Percentiles rank a stretch among this genome's conserved stretches.
These are phyloP conservation scores for Neonothopanus nambi DNA, from an alignment of 1,284 basidiomycete genomes.

Conservation along the genomic window DNA sequence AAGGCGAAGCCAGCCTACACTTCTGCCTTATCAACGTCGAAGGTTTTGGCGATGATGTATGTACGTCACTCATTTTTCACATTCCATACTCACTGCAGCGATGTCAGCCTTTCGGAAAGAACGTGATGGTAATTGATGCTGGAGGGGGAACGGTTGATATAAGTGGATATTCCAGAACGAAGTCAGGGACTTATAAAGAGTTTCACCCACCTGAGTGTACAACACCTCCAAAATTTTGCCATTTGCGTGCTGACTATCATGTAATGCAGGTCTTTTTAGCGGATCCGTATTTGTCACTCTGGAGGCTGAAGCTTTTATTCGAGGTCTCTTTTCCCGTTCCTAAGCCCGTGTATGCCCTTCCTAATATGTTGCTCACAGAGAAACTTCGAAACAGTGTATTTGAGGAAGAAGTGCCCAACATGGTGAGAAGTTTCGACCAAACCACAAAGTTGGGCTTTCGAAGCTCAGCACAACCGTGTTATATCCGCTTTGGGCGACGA, in stretches of 20 bases:
- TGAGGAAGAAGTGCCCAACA: not conserved
- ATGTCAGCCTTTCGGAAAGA: constrained; percentile 7
- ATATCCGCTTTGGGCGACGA: not conserved
- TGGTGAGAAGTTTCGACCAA: not conserved
- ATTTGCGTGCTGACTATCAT: not conserved
- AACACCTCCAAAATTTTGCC: not conserved
- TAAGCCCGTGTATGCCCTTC: not conserved
- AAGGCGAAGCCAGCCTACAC: constrained; percentile 38
- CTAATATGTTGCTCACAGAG: not conserved
- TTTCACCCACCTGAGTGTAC: constrained; percentile 8
- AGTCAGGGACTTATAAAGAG: not conserved
- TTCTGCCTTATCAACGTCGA: constrained; percentile 27
- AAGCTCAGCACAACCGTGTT: not conserved
- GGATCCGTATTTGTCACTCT: constrained; percentile 5
- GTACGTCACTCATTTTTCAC: not conserved
- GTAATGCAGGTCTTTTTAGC: not conserved
- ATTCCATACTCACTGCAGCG: not conserved
- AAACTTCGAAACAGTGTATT: not conserved
- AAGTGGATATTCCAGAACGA: constrained; percentile 22
- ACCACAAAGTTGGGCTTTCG: constrained; percentile 2
- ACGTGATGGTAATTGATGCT: constrained; percentile 37
- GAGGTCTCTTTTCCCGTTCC: not conserved
- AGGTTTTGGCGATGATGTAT: not conserved
- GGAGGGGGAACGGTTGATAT: constrained; percentile 38
- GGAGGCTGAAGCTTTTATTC: not conserved